Evolutionary conservation across 805 yeast genomes (phyloP), one percentile per base, ranked within the genome.

Genomic region (Candida chilensis): DNA sequence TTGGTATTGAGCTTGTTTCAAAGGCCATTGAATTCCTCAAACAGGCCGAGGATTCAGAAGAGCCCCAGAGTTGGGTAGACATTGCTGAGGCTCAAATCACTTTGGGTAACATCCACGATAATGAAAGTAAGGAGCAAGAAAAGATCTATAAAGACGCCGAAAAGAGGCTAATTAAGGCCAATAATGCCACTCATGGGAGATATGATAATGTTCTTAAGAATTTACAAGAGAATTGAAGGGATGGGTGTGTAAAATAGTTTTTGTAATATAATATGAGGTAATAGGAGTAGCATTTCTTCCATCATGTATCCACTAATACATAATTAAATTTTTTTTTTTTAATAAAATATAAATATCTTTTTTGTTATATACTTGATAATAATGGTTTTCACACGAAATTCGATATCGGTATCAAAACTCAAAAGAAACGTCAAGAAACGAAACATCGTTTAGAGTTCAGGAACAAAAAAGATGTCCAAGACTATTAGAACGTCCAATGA

Each of bases 41-140:
- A 32, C 54, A 60, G 32, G 79, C 87, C 1, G 72, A 78, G 48
- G 74, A 74, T 30, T 76, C 73, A 13, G 83, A 78, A 27, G 85
- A 80, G 24, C 94, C 94, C 0, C 79, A 78, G 35, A 64, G 81
- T 4, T 81, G 90, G 84, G 94, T 78, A 9, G 71, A 74, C 45
- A 67, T 82, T 27, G 95, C 96, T 1, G 97, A 90, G 52, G 88
- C 94, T 1, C 62, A 74, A 44, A 84, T 90, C 20, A 72, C 81
- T 11, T 57, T 83, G 40, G 96, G 88, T 11, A 88, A 87, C 42
- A 49, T 87, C 30, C 63, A 68, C 36, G 83, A 78, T 6, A 57
- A 71, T 16, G 86, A 79, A 17, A 64, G 79, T 30, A 56, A 59
- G 20, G 81, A 78, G 26, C 95, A 86, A 55, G 83, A 79, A 36